Evolutionary conservation across 2,329 filamentous ascomycete species (phyloP).

Genomic region (Rutstroemia sydowiana): DNA sequence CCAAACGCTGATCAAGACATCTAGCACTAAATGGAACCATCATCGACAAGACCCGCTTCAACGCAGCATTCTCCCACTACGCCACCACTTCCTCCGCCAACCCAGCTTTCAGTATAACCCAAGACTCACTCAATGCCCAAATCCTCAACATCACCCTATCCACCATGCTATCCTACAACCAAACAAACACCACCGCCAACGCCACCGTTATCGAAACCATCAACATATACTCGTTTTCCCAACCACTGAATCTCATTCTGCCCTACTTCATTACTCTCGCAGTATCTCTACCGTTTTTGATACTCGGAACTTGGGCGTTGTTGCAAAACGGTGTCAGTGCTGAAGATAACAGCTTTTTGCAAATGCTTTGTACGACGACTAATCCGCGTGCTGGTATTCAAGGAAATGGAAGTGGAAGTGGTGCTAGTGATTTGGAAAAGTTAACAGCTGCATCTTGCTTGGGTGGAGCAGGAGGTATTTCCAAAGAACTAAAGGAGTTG

Average conservation of each 20-base stretch:
- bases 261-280: conserved; percentile 19
- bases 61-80: too few species aligned
- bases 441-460: too few species aligned
- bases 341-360: background rate
- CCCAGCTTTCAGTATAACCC: conserved; percentile 15
- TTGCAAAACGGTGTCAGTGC: background rate
- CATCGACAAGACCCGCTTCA: conserved; percentile 8
- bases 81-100: too few species aligned
- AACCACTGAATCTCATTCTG: conserved; percentile 17
- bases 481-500: too few species aligned
- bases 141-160: conserved; percentile 20
- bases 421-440: too few species aligned
- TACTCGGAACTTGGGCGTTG: background rate
- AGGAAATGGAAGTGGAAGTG: too few species aligned
- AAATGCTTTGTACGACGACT: background rate
- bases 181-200: conserved; percentile 14
- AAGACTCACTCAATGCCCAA: conserved; percentile 16
- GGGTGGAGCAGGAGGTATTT: too few species aligned
- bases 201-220: conserved; percentile 9
- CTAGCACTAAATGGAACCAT: background rate
- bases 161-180: conserved; percentile 9
- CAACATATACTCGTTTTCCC: conserved; percentile 19
- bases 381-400: too few species aligned
- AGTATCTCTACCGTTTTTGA: conserved; percentile 15
- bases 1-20: too few species aligned